Percentiles rank a stretch among this genome's conserved stretches.
Evolutionary conservation across 1,284 basidiomycete species (phyloP).

Genomic region (Cryptococcus maquisensis): DNA sequence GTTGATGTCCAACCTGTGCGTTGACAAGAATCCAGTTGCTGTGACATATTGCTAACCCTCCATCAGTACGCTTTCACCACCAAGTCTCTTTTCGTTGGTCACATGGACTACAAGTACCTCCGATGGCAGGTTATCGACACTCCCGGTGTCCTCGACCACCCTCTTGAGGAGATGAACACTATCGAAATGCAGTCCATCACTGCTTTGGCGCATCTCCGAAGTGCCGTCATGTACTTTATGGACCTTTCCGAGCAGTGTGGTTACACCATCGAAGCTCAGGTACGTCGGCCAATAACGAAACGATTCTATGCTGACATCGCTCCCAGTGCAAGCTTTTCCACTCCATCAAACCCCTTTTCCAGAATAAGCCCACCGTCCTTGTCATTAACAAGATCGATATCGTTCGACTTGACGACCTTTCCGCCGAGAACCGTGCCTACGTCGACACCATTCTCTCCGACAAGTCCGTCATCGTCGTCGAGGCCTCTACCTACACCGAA

Average conservation of each 20-base stretch:
- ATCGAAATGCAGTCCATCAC: conserved; percentile 99
- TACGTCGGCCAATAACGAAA: conserved; percentile 42
- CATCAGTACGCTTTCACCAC: conserved; percentile 85
- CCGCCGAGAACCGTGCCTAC: conserved; percentile 65
- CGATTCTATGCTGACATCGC: conserved; percentile 2
- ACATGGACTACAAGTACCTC: conserved; percentile 95
- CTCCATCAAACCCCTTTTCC: conserved; percentile 93
- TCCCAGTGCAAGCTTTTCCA: conserved; percentile 89
- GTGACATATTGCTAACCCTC: background rate
- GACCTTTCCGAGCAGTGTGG: conserved; percentile 95
- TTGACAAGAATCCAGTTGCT: background rate
- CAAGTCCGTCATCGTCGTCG: conserved; percentile 67
- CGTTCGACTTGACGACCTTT: conserved; percentile 73
- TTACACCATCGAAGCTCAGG: conserved; percentile 88
- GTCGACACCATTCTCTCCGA: conserved; percentile 78
- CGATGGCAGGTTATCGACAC: conserved; percentile 98
- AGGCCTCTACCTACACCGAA: conserved; percentile 87
- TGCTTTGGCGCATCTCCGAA: conserved; percentile 86
- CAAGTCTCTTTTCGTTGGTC: conserved; percentile 92
- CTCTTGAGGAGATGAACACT: conserved; percentile 97
- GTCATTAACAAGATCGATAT: conserved; percentile 97
- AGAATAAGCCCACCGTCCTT: conserved; percentile 82
- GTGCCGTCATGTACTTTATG: conserved; percentile 93
- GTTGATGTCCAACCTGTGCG: conserved; percentile 83
- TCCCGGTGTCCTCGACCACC: conserved; percentile 80